phyloP scores from a whole-genome alignment of 306 rosid species.

The Mimosa bimucronata region DNA sequence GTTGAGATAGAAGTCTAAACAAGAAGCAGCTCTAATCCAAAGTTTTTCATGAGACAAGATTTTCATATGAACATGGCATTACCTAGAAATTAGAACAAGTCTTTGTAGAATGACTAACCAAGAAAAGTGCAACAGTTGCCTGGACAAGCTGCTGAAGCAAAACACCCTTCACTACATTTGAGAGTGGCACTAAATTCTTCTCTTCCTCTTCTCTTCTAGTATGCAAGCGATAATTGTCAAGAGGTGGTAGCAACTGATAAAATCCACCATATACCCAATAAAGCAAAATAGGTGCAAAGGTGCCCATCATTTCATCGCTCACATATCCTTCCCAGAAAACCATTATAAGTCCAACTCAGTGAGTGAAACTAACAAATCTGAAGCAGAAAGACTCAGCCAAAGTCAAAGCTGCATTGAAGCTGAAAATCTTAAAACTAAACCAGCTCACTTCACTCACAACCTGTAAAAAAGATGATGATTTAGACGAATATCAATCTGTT shows the following conservation, averaged over 20 bases:
- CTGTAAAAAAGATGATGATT: slow-evolving; percentile 41
- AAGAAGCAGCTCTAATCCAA: not conserved
- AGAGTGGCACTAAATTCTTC: slow-evolving; percentile 71
- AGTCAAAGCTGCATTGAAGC: slow-evolving; percentile 45
- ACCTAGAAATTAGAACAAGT: not conserved
- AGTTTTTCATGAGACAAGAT: slow-evolving; percentile 1
- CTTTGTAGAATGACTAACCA: slow-evolving; percentile 49
- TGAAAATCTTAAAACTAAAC: slow-evolving; percentile 50
- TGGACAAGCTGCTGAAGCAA: slow-evolving; percentile 85
- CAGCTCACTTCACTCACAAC: slow-evolving; percentile 40
- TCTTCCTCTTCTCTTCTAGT: slow-evolving; percentile 63
- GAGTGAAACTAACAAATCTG: slow-evolving; percentile 24
- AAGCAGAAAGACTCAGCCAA: slow-evolving; percentile 36
- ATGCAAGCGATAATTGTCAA: slow-evolving; percentile 76
- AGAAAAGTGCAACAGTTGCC: slow-evolving; percentile 79
- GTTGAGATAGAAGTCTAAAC: slow-evolving; percentile 13
- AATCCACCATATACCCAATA: slow-evolving; percentile 91
- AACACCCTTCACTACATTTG: slow-evolving; percentile 76
- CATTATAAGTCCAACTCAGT: slow-evolving; percentile 41
- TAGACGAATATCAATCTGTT: not conserved
- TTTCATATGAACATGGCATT: slow-evolving; percentile 2
- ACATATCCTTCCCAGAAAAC: slow-evolving; percentile 82
- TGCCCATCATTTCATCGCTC: slow-evolving; percentile 87
- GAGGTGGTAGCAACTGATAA: slow-evolving; percentile 68
- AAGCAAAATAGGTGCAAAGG: slow-evolving; percentile 82